Base-by-base conservation (phyloP, 2,329 filamentous ascomycete species). In the Trichoderma brevicompactum region DNA sequence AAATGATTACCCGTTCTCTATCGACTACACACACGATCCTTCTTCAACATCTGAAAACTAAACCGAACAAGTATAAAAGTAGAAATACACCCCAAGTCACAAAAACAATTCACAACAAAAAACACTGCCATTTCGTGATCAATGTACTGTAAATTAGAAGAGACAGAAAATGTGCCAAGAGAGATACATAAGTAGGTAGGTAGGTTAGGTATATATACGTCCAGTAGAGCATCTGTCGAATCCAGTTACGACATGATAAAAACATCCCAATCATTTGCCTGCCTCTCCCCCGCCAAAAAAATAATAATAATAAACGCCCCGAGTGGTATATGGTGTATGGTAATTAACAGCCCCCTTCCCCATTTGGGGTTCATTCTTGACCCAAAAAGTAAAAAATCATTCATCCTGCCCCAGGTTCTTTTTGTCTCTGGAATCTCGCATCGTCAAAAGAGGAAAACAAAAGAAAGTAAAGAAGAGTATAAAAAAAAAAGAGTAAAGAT, bases 301-400 rank as follows among this genome's bases (percentile, higher is more conserved):
- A 32, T 3, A 17, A 12, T 23, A 36, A 48, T 19, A 50, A 49
- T 50, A 17, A 69, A 69, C 68, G 66, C 68, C 69, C 36, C 38
- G 46, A 53, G 59, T 70, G 67, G 68, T 70, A 70, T 68, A 69
- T 60, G 40, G 36, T 43, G 49, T 32, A 34, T 50, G 32, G 32
- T 41, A 46, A 59, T 52, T 52, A 55, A 54, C 13, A 36, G 15
- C 46, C 59, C 41, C 41, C 17, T 13, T 15, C 28, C 17, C 13
- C 43, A 23, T 43, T 34, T 58, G n/a, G 9, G 17, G 13, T 58
- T 58, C 32, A 44, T 36, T 36, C 41, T 46, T 40, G 36, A 23
- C 10, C 10, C 7, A 38, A 38, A 40, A 36, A 46, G 13, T 34
- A 40, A 23, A 15, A 49, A 36, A 32, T 43, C 32, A 6, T n/a